Percentiles rank a stretch among this genome's conserved stretches.
phyloP scores from a whole-genome alignment of 2,329 filamentous ascomycete genomes.

The Colletotrichum sublineola region DNA sequence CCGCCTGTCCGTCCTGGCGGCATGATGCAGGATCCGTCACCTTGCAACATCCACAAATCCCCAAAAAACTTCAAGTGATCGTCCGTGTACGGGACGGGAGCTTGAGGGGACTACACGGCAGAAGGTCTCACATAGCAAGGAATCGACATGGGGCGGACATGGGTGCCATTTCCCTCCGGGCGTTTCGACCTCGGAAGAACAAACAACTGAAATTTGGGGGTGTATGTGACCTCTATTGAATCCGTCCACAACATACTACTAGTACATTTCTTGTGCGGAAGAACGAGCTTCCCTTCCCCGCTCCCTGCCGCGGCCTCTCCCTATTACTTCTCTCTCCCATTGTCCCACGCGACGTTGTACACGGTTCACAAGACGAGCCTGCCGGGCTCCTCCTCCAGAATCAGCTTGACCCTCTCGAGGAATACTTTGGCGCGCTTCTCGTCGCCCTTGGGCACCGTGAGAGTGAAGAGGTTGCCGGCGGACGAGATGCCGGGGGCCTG shows the following conservation, averaged over 20 bases:
- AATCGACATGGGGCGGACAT: background rate
- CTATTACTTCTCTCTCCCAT: slow-evolving; percentile 12
- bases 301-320: slow-evolving; percentile 25
- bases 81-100: background rate
- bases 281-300: background rate
- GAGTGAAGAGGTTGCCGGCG: slow-evolving; percentile 82
- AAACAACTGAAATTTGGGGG: background rate
- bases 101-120: background rate
- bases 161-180: background rate
- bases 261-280: slow-evolving; percentile 33
- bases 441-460: slow-evolving; percentile 84
- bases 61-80: background rate
- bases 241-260: slow-evolving; percentile 36
- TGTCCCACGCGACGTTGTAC: slow-evolving; percentile 25
- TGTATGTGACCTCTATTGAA: slow-evolving; percentile 34
- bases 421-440: slow-evolving; percentile 86
- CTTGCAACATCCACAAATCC: background rate
- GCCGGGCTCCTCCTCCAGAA: slow-evolving; percentile 85
- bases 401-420: slow-evolving; percentile 85
- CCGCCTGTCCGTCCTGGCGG: background rate
- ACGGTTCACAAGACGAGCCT: slow-evolving; percentile 72
- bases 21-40: background rate
- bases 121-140: background rate
- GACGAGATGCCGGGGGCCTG: slow-evolving; percentile 61
- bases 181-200: background rate